These are phyloP conservation scores for Cocos nucifera DNA, from an alignment of 176 grass and related monocot genomes.

Conservation along the genomic window DNA sequence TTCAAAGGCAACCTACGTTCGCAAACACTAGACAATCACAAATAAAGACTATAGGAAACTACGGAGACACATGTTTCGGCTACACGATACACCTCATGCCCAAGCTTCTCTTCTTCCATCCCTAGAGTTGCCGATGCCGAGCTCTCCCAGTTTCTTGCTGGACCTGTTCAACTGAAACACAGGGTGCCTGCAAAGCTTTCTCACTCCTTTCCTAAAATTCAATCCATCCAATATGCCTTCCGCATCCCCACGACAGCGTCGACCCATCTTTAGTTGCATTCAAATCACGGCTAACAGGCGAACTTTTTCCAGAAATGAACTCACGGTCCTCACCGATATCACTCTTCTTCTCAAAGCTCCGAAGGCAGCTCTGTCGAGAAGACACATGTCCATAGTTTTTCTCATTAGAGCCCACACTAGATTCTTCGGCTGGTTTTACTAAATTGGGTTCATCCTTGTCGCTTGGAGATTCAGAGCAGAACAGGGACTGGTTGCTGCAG, in stretches of 20 bases:
- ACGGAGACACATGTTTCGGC: too few relatives aligned
- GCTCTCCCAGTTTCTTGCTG: conserved; percentile 60
- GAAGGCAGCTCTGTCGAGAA: conserved; percentile 34
- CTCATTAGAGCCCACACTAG: conserved; percentile 2
- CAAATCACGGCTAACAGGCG: conserved; percentile 7
- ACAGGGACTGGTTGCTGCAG: conserved; percentile 21
- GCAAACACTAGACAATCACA: too few relatives aligned
- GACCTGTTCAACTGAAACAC: conserved; percentile 86
- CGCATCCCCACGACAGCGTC: conserved; percentile 23
- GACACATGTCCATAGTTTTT: conserved; percentile 20
- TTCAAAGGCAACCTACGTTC: too few relatives aligned
- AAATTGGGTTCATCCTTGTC: conserved; percentile 36
- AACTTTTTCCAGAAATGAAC: conserved; percentile 18
- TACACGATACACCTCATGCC: conserved; percentile 38
- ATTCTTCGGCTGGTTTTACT: conserved; percentile 23
- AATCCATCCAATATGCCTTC: conserved; percentile 54
- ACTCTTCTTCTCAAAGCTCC: conserved; percentile 24
- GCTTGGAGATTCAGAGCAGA: conserved; percentile 44
- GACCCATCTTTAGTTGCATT: conserved; percentile 16
- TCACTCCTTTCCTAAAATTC: conserved; percentile 87
- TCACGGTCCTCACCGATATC: conserved; percentile 23
- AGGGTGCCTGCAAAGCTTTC: conserved; percentile 74
- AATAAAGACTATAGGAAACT: too few relatives aligned
- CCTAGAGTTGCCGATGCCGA: conserved; percentile 39
- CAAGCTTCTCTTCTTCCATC: conserved; percentile 62